These are phyloP conservation scores for Clitopilus hobsonii DNA, from an alignment of 768 basidiomycete genomes.

Conservation along the genomic window DNA sequence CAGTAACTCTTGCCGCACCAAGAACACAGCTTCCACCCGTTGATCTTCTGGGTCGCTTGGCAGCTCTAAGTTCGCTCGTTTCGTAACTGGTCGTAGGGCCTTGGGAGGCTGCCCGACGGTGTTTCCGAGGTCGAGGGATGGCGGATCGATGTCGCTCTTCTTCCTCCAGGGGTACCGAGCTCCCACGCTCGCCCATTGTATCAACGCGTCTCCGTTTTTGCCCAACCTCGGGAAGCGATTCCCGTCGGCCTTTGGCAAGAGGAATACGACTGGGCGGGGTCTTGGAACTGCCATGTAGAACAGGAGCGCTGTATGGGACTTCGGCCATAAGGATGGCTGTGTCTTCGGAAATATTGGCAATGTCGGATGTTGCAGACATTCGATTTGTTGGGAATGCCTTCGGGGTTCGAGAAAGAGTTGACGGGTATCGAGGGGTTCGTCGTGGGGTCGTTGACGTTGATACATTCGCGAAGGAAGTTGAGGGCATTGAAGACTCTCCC, in stretches of 20 bases:
- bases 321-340: constrained; percentile 40
- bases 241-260: constrained; percentile 33
- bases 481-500: neutral
- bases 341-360: constrained; percentile 14
- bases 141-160: constrained; percentile 1
- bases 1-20: neutral
- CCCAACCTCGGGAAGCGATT: constrained; percentile 22
- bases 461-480: neutral
- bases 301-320: constrained; percentile 52
- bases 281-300: constrained; percentile 32
- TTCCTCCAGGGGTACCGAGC: constrained; percentile 13
- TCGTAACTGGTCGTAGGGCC: neutral
- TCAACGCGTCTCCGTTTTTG: constrained; percentile 21
- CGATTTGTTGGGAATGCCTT: neutral
- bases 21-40: neutral
- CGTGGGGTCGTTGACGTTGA: neutral
- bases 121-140: neutral
- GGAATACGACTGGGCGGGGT: constrained; percentile 31
- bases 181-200: constrained; percentile 19
- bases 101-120: neutral
- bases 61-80: neutral
- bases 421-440: neutral
- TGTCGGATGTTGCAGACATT: neutral
- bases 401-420: neutral
- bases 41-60: neutral